These are phyloP conservation scores for Quercus parvula DNA, from an alignment of 306 rosid genomes.

Conservation along the genomic window DNA sequence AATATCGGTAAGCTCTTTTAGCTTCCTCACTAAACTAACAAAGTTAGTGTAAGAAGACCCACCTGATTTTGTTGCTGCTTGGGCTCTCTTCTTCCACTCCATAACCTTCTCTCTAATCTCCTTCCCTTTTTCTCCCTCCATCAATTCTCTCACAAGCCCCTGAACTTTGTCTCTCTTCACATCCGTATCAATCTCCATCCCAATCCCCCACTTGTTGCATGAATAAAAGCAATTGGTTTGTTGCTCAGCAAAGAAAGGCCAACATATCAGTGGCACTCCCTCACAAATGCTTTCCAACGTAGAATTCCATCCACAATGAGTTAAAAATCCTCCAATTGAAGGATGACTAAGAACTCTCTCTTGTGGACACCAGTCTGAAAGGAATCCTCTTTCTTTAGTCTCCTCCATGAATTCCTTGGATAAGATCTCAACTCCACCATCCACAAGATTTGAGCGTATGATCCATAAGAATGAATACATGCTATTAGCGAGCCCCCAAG, in stretches of 20 bases:
- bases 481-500: constrained; percentile 38
- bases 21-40: too few relatives aligned
- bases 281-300: constrained; percentile 38
- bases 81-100: constrained; percentile 37
- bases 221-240: constrained; percentile 36
- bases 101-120: constrained; percentile 23
- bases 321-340: constrained; percentile 27
- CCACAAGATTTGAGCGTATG: constrained; percentile 35
- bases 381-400: constrained; percentile 21
- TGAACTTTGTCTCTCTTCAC: constrained; percentile 35
- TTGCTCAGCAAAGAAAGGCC: constrained; percentile 45
- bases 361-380: constrained; percentile 36
- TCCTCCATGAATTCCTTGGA: constrained; percentile 22
- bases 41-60: constrained; percentile 30
- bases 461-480: constrained; percentile 29
- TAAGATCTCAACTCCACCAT: constrained; percentile 18
- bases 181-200: constrained; percentile 35
- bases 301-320: constrained; percentile 44
- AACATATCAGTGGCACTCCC: constrained; percentile 32
- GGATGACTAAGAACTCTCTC: constrained; percentile 27
- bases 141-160: constrained; percentile 32
- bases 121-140: constrained; percentile 30
- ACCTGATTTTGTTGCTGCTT: constrained; percentile 23
- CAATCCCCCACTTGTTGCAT: constrained; percentile 31
- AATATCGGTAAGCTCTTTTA: too few relatives aligned